Evolutionary conservation across 495 filamentous ascomycete genomes (phyloP), one percentile per base, ranked within the genome.

Genomic region (Penicillium silybi): DNA sequence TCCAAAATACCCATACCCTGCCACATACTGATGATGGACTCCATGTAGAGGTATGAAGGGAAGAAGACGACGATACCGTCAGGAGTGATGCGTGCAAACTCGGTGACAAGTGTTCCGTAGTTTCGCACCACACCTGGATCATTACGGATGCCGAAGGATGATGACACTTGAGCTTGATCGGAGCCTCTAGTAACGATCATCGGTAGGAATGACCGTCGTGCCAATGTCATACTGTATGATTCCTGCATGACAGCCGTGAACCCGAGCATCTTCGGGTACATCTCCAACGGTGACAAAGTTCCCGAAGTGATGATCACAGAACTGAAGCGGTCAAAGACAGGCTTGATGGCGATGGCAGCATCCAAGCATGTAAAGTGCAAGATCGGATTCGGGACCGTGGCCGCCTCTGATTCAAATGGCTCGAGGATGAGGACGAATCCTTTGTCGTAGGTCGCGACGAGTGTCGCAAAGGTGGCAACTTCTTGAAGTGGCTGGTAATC

Each of bases 51-150:
- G 62, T 99, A 99, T 1, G 89, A 95, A 0, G 95, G 95, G 69
- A 99, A 99, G 78, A 99, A 99, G 42, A 99, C 95, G 27, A 97
- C 93, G 69, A 99, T 84, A 46, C 95, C 95, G 59, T 99, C 95
- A 0, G 95, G 95, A 0, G 93, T 97, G 56, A 97, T 84, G 66
- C 87, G 91, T 32, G 90, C 83, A 61, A 99, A 97, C 62, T 97
- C 95, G 20, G 90, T 89, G 16, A 99, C 74, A 6, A 99, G 77
- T 52, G 84, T 89, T 34, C 95, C 95, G 61, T 96, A 99, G 67
- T 99, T 99, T 35, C 95, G 83, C 11, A 97, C 89, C 8, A 97
- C 91, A 57, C 85, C 85, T 1, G 90, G 90, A 57, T 99, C 95
- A 60, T 97, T 97, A 50, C 95, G 85, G 56, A 95, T 90, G 57